Base-by-base conservation (phyloP, 78 protist species). In the Salpingoeca rosetta region DNA sequence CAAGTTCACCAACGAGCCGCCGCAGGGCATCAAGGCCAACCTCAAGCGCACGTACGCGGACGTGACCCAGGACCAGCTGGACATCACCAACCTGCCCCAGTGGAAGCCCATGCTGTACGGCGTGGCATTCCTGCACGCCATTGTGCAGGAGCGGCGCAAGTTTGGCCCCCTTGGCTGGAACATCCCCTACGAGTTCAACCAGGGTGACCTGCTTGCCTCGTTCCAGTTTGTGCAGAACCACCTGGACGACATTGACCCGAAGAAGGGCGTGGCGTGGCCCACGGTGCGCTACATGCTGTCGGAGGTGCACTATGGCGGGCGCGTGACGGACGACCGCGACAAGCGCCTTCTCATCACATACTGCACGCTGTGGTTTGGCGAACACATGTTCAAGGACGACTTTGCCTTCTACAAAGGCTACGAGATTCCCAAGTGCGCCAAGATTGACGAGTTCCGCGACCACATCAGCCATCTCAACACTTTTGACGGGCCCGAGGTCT, bases 161-260 rank as follows among this genome's bases (percentile, higher is more conserved):
- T 96, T 93, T 57, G 96, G 96, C 2, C 91, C 96, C 31, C 79
- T 94, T 75, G 98, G 97, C 0, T 94, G 92, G 92, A 85, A 84
- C 91, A 88, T 93, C 56, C 96, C 94, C 45, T 96, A 96, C 89
- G 98, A 96, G 90, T 96, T 96, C 94, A 92, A 93, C 88, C 91
- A 87, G 84, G 85, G 94, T 31, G 98, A 96, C 81, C 84, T 94
- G 72, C 24, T 80, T 26, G 94, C 96, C 37, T 84, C 88, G 44
- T 51, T 93, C 45, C 74, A 35, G 84, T 93, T 91, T 90, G 77
- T 96, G 44, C 94, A 92, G 85, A 94, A 92, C 83, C 92, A 91
- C 83, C 2, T 96, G 36, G 38, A 87, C 45, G 82, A 88, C 31
- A 44, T 85, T 43, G 94, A 92, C 74, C 37, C 80, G 39, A 86